phyloP scores from a whole-genome alignment of 148 eudicot genomes.

The Spergularia bocconei region DNA sequence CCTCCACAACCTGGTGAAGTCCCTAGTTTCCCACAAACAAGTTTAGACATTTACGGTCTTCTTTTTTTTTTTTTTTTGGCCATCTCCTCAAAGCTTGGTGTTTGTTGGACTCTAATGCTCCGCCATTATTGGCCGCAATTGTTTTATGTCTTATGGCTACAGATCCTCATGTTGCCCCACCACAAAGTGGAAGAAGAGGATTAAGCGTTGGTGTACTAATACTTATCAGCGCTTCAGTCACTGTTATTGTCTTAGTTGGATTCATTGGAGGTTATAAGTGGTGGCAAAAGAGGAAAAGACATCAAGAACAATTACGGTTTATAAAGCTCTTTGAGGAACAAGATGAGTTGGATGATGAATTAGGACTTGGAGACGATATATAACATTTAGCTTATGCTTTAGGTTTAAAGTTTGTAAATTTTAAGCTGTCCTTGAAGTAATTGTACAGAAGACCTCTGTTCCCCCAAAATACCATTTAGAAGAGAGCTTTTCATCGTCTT shows the following conservation, averaged over 20 bases:
- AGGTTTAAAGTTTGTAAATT: slow-evolving; percentile 7
- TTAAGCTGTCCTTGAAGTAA: background rate
- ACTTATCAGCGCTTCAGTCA: slow-evolving; percentile 35
- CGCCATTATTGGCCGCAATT: background rate
- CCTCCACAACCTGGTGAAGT: slow-evolving; percentile 1
- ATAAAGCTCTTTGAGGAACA: slow-evolving; percentile 77
- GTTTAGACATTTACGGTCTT: background rate
- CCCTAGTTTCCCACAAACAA: background rate
- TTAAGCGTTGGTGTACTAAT: slow-evolving; percentile 37
- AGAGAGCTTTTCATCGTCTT: too few relatives aligned
- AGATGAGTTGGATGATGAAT: slow-evolving; percentile 77
- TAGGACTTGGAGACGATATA: slow-evolving; percentile 52
- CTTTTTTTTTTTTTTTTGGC: background rate
- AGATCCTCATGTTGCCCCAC: slow-evolving; percentile 35
- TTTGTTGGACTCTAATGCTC: background rate
- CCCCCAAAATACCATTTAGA: too few relatives aligned
- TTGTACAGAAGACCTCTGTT: slow-evolving; percentile 15
- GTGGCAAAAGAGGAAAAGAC: slow-evolving; percentile 70
- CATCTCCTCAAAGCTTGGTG: background rate
- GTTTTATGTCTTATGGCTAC: slow-evolving; percentile 15
- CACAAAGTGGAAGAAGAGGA: slow-evolving; percentile 29
- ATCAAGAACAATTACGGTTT: slow-evolving; percentile 83
- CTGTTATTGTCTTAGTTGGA: slow-evolving; percentile 38
- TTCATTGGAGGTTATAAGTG: slow-evolving; percentile 49
- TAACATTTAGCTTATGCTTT: slow-evolving; percentile 5